phyloP scores from a whole-genome alignment of 768 basidiomycete species.

The Crepidotus variabilis region DNA sequence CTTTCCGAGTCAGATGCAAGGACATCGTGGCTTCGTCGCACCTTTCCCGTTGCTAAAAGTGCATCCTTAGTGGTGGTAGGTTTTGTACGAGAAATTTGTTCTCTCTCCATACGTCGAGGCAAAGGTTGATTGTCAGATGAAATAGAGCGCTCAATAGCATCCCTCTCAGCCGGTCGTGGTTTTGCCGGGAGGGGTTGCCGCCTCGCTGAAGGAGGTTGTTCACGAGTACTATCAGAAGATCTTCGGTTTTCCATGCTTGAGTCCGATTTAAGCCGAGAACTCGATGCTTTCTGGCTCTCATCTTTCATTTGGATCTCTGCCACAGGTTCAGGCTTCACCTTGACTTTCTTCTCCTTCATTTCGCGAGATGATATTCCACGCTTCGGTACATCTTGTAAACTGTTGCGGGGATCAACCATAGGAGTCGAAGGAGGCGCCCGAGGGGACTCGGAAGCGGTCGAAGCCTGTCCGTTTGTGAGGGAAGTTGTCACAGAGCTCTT shows the following conservation, averaged over 20 bases:
- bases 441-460: slow-evolving; percentile 13
- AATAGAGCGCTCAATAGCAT: neutral
- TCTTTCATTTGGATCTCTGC: slow-evolving; percentile 45
- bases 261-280: neutral
- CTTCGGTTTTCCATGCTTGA: neutral
- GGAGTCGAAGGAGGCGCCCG: slow-evolving; percentile 5
- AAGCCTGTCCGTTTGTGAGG: slow-evolving; percentile 6
- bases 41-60: neutral
- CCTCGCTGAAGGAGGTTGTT: neutral
- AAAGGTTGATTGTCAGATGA: neutral
- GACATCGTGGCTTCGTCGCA: slow-evolving; percentile 1
- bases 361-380: slow-evolving; percentile 45
- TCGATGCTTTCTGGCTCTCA: slow-evolving; percentile 32
- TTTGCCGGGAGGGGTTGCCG: neutral
- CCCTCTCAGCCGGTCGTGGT: neutral
- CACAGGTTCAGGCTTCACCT: slow-evolving; percentile 37
- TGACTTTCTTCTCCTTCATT: slow-evolving; percentile 42
- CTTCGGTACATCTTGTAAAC: slow-evolving; percentile 30
- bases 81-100: neutral
- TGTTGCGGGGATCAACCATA: slow-evolving; percentile 8
- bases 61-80: neutral
- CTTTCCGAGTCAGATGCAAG: slow-evolving; percentile 3
- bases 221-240: neutral
- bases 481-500: slow-evolving; percentile 16
- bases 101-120: neutral